phyloP scores from a whole-genome alignment of 2,329 filamentous ascomycete species.

The Claviceps lovelessii region DNA sequence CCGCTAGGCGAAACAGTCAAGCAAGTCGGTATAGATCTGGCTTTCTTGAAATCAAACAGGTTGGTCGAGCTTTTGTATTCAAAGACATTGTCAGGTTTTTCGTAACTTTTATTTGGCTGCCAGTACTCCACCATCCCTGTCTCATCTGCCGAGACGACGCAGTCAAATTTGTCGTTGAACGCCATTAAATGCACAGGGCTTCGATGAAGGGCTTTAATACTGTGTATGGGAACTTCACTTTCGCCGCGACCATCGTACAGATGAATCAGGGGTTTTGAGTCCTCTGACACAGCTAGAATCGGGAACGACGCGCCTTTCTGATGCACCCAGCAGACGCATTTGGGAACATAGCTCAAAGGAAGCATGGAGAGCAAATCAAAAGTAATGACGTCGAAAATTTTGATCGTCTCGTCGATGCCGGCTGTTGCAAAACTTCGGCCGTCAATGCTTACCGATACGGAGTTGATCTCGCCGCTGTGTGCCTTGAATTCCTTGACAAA shows the following conservation, averaged over 20 bases:
- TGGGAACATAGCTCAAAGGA: conserved; percentile 59
- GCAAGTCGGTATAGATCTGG: conserved; percentile 69
- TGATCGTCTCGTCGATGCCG: conserved; percentile 63
- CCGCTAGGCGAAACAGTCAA: conserved; percentile 78
- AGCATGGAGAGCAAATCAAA: conserved; percentile 80
- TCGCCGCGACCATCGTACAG: conserved; percentile 88
- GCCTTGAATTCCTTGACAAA: conserved; percentile 97
- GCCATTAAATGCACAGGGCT: conserved; percentile 70
- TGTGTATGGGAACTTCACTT: conserved; percentile 60
- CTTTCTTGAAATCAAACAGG: conserved; percentile 93
- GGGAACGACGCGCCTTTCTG: conserved; percentile 75
- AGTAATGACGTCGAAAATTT: conserved; percentile 70
- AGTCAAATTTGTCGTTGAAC: conserved; percentile 80
- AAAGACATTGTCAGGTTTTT: conserved; percentile 86
- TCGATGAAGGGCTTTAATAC: conserved; percentile 64
- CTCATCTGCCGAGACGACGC: conserved; percentile 78
- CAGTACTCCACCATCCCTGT: conserved; percentile 96
- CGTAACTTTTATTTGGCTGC: conserved; percentile 64
- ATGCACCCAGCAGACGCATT: conserved; percentile 85
- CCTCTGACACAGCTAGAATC: conserved; percentile 68
- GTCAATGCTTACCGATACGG: conserved; percentile 75
- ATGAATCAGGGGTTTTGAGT: conserved; percentile 55
- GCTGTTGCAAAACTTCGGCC: conserved; percentile 87
- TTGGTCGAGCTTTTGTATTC: conserved; percentile 87
- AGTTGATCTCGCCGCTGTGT: conserved; percentile 70